Conservation (phyloP, 805 yeast species). For the Sugiyamaella marilandica region DNA sequence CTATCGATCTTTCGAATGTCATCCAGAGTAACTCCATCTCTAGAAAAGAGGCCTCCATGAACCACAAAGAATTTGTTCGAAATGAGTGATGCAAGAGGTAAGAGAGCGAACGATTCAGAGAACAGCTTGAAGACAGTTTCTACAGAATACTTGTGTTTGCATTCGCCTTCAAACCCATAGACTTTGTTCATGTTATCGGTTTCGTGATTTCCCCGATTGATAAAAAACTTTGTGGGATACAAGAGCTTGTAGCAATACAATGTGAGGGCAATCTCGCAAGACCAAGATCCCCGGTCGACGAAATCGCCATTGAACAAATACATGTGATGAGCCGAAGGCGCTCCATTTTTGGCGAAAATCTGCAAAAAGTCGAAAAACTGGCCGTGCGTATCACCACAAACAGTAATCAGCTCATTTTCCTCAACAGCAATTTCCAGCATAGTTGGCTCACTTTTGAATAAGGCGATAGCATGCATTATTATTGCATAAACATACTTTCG, state of each 20-base stretch:
- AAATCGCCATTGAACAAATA: conserved; percentile 95
- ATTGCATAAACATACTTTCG: conserved; percentile 79
- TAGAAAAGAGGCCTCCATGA: conserved; percentile 93
- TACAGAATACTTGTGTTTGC: conserved; percentile 75
- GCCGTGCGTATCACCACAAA: conserved; percentile 98
- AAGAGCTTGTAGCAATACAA: conserved; percentile 72
- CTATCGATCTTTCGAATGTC: conserved; percentile 72
- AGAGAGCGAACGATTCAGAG: conserved; percentile 75
- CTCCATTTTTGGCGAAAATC: conserved; percentile 70
- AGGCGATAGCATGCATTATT: conserved; percentile 60
- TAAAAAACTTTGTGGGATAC: conserved; percentile 62
- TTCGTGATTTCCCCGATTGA: conserved; percentile 96
- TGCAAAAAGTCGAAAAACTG: conserved; percentile 88
- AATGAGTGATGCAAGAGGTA: conserved; percentile 82
- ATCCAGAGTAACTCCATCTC: conserved; percentile 62
- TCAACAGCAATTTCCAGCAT: conserved; percentile 61
- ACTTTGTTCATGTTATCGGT: conserved; percentile 95
- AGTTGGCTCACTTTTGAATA: conserved; percentile 63
- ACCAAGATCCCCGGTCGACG: conserved; percentile 98
- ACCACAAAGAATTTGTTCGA: conserved; percentile 77
- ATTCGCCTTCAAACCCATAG: conserved; percentile 94
- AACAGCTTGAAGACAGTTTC: conserved; percentile 77
- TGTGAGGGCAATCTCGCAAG: conserved; percentile 87
- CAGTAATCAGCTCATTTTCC: conserved; percentile 49
- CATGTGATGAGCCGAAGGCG: conserved; percentile 59